Percentiles rank a stretch among this genome's conserved stretches.
Conservation (phyloP, 73 alveolate species). For the Breviolum minutum region DNA sequence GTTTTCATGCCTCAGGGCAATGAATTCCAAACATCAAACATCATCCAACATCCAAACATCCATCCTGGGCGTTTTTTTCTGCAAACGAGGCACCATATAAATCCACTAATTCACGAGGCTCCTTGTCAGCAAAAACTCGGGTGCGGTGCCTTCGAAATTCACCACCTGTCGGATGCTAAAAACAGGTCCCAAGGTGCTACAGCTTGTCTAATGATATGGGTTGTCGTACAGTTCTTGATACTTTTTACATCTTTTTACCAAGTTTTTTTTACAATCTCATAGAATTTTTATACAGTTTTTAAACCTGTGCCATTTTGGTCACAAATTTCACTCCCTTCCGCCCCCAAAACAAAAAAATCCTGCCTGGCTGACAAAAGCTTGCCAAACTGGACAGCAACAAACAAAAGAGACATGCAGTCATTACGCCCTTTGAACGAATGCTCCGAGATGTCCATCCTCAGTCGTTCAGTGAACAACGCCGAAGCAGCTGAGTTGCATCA, state of each 20-base stretch:
- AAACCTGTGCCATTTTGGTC: too few relatives aligned
- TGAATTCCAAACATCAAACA: neutral
- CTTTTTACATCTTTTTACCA: too few relatives aligned
- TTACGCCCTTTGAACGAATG: neutral
- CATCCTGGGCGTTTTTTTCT: neutral
- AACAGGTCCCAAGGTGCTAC: too few relatives aligned
- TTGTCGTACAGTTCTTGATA: too few relatives aligned
- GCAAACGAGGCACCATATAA: slow-evolving; percentile 8
- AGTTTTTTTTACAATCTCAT: too few relatives aligned
- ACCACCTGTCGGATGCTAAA: neutral
- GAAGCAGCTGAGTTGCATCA: too few relatives aligned
- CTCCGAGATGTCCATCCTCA: neutral
- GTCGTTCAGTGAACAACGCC: too few relatives aligned
- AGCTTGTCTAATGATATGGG: too few relatives aligned
- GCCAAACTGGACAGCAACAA: neutral
- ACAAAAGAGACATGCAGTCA: neutral
- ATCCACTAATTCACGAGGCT: slow-evolving; percentile 47
- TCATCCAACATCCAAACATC: neutral
- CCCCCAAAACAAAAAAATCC: neutral
- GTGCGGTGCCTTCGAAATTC: neutral
- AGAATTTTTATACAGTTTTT: too few relatives aligned
- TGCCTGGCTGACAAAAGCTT: neutral
- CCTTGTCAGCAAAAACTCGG: neutral
- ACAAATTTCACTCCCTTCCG: too few relatives aligned
- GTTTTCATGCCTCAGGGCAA: slow-evolving; percentile 60